A percentile compares a stretch with the other conserved stretches of the same genome.
Evolutionary conservation across 495 filamentous ascomycete species (phyloP).

Genomic region (Neurospora discreta): DNA sequence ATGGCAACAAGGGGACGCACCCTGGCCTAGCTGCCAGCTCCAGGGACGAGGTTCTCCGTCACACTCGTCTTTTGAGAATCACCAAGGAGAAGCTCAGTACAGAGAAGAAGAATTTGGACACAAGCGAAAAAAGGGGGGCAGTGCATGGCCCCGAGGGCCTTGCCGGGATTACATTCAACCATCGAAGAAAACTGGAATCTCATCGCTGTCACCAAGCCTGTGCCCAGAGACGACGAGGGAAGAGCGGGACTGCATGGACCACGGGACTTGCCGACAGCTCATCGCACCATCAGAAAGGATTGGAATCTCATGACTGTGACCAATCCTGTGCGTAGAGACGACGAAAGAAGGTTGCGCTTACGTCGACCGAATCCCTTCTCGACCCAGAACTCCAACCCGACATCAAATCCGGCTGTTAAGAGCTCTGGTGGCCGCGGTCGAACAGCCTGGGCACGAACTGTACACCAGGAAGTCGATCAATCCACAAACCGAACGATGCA

Average conservation of each 20-base stretch:
- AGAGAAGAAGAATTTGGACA: background rate
- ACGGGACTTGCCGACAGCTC: background rate
- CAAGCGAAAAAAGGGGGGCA: background rate
- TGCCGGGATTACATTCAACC: fast-evolving
- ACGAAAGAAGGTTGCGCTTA: background rate
- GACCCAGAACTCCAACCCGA: too few species aligned
- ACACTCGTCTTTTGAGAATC: background rate
- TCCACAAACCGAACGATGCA: too few species aligned
- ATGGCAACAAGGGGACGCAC: background rate
- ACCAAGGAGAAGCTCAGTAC: background rate
- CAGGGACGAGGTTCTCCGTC: background rate
- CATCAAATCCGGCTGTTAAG: background rate
- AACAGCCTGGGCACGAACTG: too few species aligned
- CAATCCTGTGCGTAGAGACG: background rate
- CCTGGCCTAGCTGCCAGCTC: background rate
- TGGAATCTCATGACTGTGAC: background rate
- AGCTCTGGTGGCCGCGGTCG: background rate
- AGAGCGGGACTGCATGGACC: background rate
- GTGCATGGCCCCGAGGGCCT: background rate
- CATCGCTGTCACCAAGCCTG: background rate
- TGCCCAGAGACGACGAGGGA: background rate
- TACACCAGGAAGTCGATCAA: too few species aligned
- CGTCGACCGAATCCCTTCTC: background rate
- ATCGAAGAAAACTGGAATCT: background rate
- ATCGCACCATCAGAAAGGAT: background rate